Evolutionary conservation across 495 filamentous ascomycete species (phyloP).

Genomic region (Parmelia sp.): DNA sequence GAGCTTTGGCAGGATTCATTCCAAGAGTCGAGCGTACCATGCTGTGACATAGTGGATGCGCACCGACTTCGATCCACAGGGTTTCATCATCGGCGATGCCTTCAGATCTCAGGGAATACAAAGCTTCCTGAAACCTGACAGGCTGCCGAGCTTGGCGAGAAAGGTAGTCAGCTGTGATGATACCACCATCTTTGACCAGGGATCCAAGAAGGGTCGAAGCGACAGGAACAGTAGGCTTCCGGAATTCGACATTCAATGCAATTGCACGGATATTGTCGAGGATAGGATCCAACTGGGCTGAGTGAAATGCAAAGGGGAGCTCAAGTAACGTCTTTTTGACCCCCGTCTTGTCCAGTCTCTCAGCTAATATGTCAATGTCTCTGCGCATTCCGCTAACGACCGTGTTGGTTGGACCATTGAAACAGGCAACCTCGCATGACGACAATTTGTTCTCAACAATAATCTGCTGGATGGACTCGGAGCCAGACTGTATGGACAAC

Average conservation of each 20-base stretch:
- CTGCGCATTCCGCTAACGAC: slow-evolving; percentile 30
- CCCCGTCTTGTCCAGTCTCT: slow-evolving; percentile 20
- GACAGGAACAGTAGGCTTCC: slow-evolving; percentile 53
- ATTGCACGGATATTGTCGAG: slow-evolving; percentile 53
- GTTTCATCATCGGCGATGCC: slow-evolving; percentile 15
- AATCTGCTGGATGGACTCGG: slow-evolving; percentile 12
- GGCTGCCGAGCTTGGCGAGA: slow-evolving; percentile 19
- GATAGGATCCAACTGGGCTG: slow-evolving; percentile 65
- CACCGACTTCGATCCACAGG: slow-evolving; percentile 26
- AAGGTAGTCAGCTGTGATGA: slow-evolving; percentile 22
- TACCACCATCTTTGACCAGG: slow-evolving; percentile 16
- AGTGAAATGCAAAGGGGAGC: slow-evolving; percentile 64
- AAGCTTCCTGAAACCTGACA: slow-evolving; percentile 23
- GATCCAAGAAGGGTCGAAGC: slow-evolving; percentile 55
- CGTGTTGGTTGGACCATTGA: slow-evolving; percentile 32
- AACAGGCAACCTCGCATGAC: slow-evolving; percentile 33
- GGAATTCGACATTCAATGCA: slow-evolving; percentile 50
- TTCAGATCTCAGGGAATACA: slow-evolving; percentile 16
- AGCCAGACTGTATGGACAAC: slow-evolving; percentile 25
- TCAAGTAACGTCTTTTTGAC: slow-evolving; percentile 23
- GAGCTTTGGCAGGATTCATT: slow-evolving; percentile 12
- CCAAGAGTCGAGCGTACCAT: slow-evolving; percentile 46
- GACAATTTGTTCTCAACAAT: background rate
- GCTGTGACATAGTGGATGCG: slow-evolving; percentile 21
- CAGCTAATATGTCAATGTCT: slow-evolving; percentile 21